Evolutionary conservation across 2,329 filamentous ascomycete genomes (phyloP), one percentile per base, ranked within the genome.

Genomic region (Lachnellula arida): DNA sequence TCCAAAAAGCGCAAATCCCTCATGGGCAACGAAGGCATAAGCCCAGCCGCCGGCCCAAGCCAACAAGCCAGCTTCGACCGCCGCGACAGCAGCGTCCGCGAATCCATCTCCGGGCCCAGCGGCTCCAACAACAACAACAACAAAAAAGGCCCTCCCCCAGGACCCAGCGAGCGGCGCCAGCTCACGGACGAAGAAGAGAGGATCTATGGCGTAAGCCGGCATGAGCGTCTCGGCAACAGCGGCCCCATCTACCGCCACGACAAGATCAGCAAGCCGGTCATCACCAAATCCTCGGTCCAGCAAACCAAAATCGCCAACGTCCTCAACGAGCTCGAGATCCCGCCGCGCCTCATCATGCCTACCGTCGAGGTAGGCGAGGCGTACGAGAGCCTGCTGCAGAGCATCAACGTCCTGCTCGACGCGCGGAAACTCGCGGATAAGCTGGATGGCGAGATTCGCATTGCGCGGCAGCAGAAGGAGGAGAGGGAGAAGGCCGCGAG

Each of bases 221-320:
- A 93, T 69, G 93, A 97, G 54, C 88, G 93, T 28, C 80, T 97
- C 40, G 85, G 87, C 19, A 64, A 58, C 1, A 88, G 87, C 8
- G 93, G 94, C 6, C 89, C 96, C 37, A 87, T 89, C 14, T 97
- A 97, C 79, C 89, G 93, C 12, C 91, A 91, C 28, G 89, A 93
- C 65, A 87, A 84, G 70, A 82, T 93, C 56, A 86, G 87, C 63
- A 91, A 91, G 71, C 81, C 90, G 23, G 87, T 91, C 54, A 84
- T 85, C 39, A 87, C 87, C 61, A 92, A 92, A 74, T 87, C 82
- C 15, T 83, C 86, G 53, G 82, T 88, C 58, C 88, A 92, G 69
- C 89, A 89, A 62, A 73, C 84, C 58, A 88, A 89, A 60, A 91
- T 94, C 60, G 84, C 79, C 14, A 86, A 87, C 53, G 85, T 85